A percentile compares a stretch with the other conserved stretches of the same genome.
These are phyloP conservation scores for Corchorus olitorius DNA, from an alignment of 345 rosid species.

Conservation along the genomic window DNA sequence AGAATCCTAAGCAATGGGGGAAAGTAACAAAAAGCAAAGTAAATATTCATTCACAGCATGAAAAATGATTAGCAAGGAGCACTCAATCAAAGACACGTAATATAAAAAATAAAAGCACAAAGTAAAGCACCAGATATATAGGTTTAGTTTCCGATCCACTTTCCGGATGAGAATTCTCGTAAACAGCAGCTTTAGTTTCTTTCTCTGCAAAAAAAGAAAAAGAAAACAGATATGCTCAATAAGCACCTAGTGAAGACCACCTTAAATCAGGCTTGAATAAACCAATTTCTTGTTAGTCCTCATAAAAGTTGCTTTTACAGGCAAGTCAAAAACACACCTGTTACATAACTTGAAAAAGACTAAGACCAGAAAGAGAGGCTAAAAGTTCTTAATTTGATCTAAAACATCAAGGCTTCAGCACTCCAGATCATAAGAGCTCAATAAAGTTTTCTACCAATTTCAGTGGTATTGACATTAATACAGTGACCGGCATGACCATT, in stretches of 20 bases:
- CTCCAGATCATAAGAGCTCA: not conserved
- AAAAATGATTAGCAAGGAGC: conserved; percentile 6
- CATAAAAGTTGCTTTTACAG: not conserved
- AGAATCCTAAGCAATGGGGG: conserved; percentile 36
- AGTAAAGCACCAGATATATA: conserved; percentile 47
- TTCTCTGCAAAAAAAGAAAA: conserved; percentile 46
- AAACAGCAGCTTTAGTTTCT: conserved; percentile 45
- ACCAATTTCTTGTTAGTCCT: not conserved
- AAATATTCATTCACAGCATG: conserved; percentile 11
- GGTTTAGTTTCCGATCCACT: conserved; percentile 34
- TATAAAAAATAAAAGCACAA: not conserved
- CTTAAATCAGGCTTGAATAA: not conserved
- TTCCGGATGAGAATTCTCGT: conserved; percentile 44
- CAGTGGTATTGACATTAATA: not conserved
- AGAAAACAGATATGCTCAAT: conserved; percentile 15
- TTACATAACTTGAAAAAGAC: not conserved
- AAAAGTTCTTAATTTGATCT: conserved; percentile 1
- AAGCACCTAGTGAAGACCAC: not conserved
- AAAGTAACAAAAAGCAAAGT: conserved; percentile 4
- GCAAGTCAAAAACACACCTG: not conserved
- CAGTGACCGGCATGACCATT: not conserved
- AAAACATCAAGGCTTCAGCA: conserved; percentile 10
- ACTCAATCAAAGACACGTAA: not conserved
- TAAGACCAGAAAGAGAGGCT: not conserved
- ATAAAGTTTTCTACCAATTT: conserved; percentile 4